Evolutionary conservation across 768 basidiomycete species (phyloP).

Genomic region (Trametes sanguinea): DNA sequence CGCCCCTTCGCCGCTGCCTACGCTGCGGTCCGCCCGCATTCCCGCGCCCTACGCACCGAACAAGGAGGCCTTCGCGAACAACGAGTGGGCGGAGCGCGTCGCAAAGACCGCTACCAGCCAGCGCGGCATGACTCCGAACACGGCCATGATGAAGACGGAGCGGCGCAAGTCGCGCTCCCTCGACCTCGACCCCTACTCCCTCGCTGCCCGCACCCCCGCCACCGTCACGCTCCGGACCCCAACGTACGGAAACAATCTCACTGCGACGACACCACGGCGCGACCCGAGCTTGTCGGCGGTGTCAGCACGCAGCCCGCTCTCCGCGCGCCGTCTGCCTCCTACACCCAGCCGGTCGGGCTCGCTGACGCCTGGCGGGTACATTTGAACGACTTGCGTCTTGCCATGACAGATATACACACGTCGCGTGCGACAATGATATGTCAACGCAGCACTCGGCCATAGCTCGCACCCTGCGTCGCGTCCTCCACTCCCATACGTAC

Average conservation of each 20-base stretch:
- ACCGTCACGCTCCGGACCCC: conserved; percentile 15
- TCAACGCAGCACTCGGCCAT: not conserved
- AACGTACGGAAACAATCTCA: conserved; percentile 14
- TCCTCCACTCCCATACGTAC: too few species aligned
- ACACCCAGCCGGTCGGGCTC: conserved; percentile 15
- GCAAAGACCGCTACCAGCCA: conserved; percentile 21
- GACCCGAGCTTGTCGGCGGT: conserved; percentile 14
- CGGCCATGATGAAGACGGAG: conserved; percentile 18
- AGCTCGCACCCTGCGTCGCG: not conserved
- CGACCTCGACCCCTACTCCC: conserved; percentile 21
- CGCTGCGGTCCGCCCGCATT: conserved; percentile 17
- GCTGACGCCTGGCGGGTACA: conserved; percentile 7
- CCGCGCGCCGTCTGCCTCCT: conserved; percentile 12
- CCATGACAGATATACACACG: not conserved
- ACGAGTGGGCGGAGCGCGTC: conserved; percentile 27
- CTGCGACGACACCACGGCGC: conserved; percentile 9
- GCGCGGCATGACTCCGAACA: conserved; percentile 17
- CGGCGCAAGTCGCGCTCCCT: conserved; percentile 29
- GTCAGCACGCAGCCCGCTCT: conserved; percentile 6
- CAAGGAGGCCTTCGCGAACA: conserved; percentile 17
- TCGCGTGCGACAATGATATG: not conserved
- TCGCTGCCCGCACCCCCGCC: conserved; percentile 20
- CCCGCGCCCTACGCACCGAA: conserved; percentile 15
- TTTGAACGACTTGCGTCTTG: conserved; percentile 2
- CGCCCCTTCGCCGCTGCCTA: conserved; percentile 14